Conservation (phyloP, 2,329 filamentous ascomycete species). For the Xylaria sp. region DNA sequence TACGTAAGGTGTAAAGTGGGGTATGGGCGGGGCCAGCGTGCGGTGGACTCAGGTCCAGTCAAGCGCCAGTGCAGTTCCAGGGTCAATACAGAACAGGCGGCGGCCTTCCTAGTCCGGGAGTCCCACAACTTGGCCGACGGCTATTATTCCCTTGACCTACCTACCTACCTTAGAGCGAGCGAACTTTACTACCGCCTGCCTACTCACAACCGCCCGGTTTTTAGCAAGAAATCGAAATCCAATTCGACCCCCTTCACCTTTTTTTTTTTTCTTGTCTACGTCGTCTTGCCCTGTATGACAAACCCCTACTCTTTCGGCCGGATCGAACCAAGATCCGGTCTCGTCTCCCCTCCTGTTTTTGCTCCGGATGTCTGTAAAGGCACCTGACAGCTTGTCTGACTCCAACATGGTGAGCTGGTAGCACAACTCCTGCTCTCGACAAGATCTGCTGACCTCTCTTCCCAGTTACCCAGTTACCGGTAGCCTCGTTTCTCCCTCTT, state of each 20-base stretch:
- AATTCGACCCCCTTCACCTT: conserved; percentile 27
- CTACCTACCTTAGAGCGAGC: not conserved
- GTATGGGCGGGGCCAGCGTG: not conserved
- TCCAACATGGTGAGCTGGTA: conserved; percentile 30
- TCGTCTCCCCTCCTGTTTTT: conserved; percentile 5
- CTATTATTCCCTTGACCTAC: conserved; percentile 37
- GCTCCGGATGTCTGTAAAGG: conserved; percentile 31
- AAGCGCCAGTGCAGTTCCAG: conserved; percentile 7
- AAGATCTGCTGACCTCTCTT: conserved; percentile 30
- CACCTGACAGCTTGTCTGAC: conserved; percentile 40
- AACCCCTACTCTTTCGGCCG: not conserved
- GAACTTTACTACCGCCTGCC: conserved; percentile 20
- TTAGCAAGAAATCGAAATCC: conserved; percentile 33
- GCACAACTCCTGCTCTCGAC: conserved; percentile 27
- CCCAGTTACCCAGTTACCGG: conserved; percentile 13
- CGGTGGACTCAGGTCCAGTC: conserved; percentile 18
- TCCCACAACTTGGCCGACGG: conserved; percentile 42
- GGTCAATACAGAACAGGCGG: conserved; percentile 32
- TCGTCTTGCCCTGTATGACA: not conserved
- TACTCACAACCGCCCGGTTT: conserved; percentile 27
- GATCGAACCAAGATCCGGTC: not conserved
- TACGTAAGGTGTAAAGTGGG: conserved; percentile 28
- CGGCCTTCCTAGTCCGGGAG: conserved; percentile 38
- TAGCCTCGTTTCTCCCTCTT: conserved; percentile 1
- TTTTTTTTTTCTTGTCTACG: conserved; percentile 6